Base-by-base conservation (phyloP, 1,284 basidiomycete genomes). In the Veloboletus limbatus region DNA sequence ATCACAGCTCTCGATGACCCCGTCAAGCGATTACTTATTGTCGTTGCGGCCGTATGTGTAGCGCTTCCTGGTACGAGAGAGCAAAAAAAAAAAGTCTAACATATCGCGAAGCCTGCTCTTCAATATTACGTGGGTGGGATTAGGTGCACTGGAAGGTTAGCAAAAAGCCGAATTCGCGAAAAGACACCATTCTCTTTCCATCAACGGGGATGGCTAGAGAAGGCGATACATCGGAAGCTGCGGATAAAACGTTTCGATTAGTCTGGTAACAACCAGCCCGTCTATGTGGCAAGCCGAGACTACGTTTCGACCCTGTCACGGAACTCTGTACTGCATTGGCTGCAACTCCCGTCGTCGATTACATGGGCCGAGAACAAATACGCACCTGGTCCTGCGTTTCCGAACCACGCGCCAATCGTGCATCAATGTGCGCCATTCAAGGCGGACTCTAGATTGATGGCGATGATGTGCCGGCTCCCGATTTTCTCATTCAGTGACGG, bases 171-270 rank as follows among this genome's bases (percentile, higher is more conserved):
- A 36, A 71, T 78, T 50, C 52, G 76, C 77, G 71, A 71, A 28
- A 67, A 61, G 54, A 79, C 74, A 6, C 76, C 74, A 78, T 28
- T 74, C 11, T 78, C 48, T 77, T 69, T 37, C 70, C 78, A 52
- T 81, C 74, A 41, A 81, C 73, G 32, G 75, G 68, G 47, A 81
- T 74, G 45, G 77, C 72, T n/a, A 80, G 62, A 8, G 75, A 79
- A 27, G 71, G 68, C 27, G 63, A 49, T 3, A 8, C 20, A 14
- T 24, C 6, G 62, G 54, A 70, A 76, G 24, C 8, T 35, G 45
- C 25, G 25, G 43, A 31, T 30, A 18, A 34, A 38, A 18, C 5
- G 66, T 64, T 17, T 53, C 55, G 6, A 64, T n/a, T n/a, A n/a
- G n/a, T n/a, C n/a, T n/a, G n/a, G n/a, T n/a, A n/a, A n/a, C n/a